Evolutionary conservation across 176 grass and related monocot species (phyloP), one percentile per base, ranked within the genome.

Genomic region (Eleusine coracana): DNA sequence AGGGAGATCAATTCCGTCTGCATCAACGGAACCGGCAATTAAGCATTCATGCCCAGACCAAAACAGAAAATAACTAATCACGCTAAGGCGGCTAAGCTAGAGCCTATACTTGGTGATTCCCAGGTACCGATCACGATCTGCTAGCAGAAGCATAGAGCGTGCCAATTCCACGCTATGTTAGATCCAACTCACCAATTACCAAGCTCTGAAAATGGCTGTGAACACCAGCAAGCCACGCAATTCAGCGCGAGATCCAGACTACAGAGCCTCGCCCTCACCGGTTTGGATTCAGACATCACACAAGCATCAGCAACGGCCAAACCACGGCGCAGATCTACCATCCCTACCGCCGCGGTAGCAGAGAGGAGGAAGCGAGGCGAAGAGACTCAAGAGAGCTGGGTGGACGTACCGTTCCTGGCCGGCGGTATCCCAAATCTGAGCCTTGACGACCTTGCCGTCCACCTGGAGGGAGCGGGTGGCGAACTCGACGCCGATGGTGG

Each of bases 401-500:
- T 10, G 56, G 42, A 0, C 75, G 34, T 76, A 90, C 88, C 88
- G 52, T 65, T 96, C 91, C 74, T 98, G 92, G 18, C 95, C 92
- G 9, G 95, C 95, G 59, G 95, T 97, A 79, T 95, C 92, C 95
- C 95, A 98, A 88, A 98, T 98, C 95, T 94, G 95, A 21, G 95
- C 92, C 92, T 97, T 97, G 86, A 97, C 86, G 83, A 90, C 88
- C 88, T 90, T 90, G 80, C 88, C 88, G 80, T 90, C 88, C 84
- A 90, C 88, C 69, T 90, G 88, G 69, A 90, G 88, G 75, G 88
- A 90, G 25, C 88, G 88, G 15, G 94, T 97, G 71, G 94, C 94
- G 92, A 97, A 97, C 87, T 97, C 94, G 73, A 97, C 94, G 31
- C 94, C 94, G 80, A 97, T 97, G 84, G 94, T 97, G 87, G 94